phyloP scores from a whole-genome alignment of 768 basidiomycete genomes.

The Tephrocybe rancida region DNA sequence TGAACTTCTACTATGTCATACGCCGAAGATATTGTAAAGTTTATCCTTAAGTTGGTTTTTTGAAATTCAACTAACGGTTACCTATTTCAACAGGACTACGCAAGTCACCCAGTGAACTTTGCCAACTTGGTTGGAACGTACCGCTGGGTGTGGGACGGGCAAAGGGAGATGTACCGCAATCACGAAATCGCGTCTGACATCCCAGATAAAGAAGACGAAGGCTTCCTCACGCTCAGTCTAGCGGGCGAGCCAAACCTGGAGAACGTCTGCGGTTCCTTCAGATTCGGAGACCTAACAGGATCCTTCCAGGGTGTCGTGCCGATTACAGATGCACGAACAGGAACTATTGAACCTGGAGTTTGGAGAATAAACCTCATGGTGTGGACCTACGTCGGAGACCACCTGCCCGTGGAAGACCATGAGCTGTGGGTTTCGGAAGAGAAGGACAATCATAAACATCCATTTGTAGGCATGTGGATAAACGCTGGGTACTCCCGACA shows the following conservation, averaged over 20 bases:
- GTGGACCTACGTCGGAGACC: not conserved
- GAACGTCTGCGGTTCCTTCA: constrained; percentile 3
- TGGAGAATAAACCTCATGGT: not conserved
- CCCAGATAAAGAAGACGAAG: not conserved
- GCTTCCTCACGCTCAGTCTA: not conserved
- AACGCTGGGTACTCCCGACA: not conserved
- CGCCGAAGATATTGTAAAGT: no score
- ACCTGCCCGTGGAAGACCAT: not conserved
- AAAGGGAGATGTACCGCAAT: not conserved
- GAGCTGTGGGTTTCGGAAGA: constrained; percentile 2
- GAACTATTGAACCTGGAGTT: not conserved
- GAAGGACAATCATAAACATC: constrained; percentile 3
- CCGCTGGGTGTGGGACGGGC: constrained; percentile 7
- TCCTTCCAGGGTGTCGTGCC: not conserved
- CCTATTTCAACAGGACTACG: not conserved
- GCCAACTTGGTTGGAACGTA: not conserved
- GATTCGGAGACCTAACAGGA: not conserved
- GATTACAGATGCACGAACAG: not conserved
- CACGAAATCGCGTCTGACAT: not conserved
- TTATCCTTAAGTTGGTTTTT: no score
- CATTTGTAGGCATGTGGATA: constrained; percentile 4
- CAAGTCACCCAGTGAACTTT: not conserved
- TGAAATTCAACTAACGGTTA: no score
- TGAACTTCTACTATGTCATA: no score
- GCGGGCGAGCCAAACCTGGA: not conserved